These are phyloP conservation scores for Claviceps digitariae DNA, from an alignment of 2,329 filamentous ascomycete species.

Conservation along the genomic window DNA sequence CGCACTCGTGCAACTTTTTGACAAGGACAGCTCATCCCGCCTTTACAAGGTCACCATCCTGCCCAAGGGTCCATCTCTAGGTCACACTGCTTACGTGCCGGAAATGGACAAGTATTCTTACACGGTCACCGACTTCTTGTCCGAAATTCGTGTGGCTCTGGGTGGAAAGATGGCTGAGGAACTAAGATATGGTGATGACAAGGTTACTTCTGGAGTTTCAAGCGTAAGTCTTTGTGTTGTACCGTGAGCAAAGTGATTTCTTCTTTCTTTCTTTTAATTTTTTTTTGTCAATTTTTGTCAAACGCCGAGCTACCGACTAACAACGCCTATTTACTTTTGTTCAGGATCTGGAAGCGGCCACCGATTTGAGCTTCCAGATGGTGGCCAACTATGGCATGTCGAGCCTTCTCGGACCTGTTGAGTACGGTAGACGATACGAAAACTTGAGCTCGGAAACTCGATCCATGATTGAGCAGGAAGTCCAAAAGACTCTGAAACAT, in stretches of 20 bases:
- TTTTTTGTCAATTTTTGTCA: too few species aligned
- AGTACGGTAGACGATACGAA: slow-evolving; percentile 69
- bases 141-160: slow-evolving; percentile 66
- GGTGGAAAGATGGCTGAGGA: slow-evolving; percentile 86
- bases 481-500: slow-evolving; percentile 72
- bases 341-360: slow-evolving; percentile 74
- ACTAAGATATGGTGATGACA: slow-evolving; percentile 79
- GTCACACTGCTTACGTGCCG: slow-evolving; percentile 76
- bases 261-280: not conserved
- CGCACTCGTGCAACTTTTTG: slow-evolving; percentile 76
- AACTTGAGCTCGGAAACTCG: slow-evolving; percentile 76
- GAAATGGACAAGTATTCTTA: slow-evolving; percentile 87
- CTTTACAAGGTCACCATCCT: slow-evolving; percentile 98
- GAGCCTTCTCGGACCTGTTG: slow-evolving; percentile 73
- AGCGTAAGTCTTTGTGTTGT: slow-evolving; percentile 42
- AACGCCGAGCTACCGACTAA: slow-evolving; percentile 11
- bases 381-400: slow-evolving; percentile 88
- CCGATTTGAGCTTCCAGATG: slow-evolving; percentile 71
- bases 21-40: slow-evolving; percentile 54
- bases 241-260: too few species aligned
- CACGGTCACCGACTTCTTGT: slow-evolving; percentile 72
- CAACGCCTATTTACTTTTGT: slow-evolving; percentile 6
- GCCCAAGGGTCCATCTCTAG: slow-evolving; percentile 73
- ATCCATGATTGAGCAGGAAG: slow-evolving; percentile 74
- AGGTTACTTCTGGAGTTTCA: slow-evolving; percentile 80